These are phyloP conservation scores for Aristolochia contorta DNA, from an alignment of 164 flowering plant genomes.

Conservation along the genomic window DNA sequence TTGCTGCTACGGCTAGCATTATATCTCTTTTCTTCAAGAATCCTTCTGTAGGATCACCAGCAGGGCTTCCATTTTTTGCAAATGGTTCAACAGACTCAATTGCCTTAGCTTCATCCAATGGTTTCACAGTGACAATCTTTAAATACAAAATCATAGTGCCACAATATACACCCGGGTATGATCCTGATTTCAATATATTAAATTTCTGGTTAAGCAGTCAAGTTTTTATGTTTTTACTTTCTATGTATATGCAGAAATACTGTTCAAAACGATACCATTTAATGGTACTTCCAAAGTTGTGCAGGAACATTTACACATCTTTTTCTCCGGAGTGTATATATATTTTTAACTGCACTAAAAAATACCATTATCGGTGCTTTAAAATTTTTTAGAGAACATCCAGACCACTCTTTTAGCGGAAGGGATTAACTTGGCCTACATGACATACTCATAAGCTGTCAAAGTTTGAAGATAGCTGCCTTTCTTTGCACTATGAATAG, in stretches of 20 bases:
- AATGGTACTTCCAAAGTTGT: not conserved
- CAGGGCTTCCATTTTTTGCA: conserved; percentile 33
- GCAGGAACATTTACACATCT: not conserved
- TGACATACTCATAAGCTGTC: no score
- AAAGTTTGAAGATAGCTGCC: no score
- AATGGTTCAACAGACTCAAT: conserved; percentile 39
- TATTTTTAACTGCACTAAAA: not conserved
- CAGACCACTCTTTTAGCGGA: no score
- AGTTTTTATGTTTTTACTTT: not conserved
- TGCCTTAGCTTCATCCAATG: conserved; percentile 26
- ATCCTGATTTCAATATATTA: not conserved
- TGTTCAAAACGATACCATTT: not conserved
- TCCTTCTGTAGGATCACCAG: conserved; percentile 28
- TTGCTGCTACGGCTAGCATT: conserved; percentile 46
- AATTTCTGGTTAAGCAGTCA: not conserved
- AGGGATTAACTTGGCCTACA: no score
- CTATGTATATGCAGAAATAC: not conserved
- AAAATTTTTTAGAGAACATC: no score
- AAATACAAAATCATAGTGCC: conserved; percentile 56
- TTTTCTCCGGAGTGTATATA: not conserved
- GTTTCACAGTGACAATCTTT: conserved; percentile 55
- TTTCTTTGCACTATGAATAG: no score
- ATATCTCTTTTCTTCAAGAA: conserved; percentile 31
- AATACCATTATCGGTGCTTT: no score
- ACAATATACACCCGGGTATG: conserved; percentile 81